Percentiles rank a stretch among this genome's conserved stretches.
Conservation (phyloP, 2,329 filamentous ascomycete species). For the Periconia sp. region DNA sequence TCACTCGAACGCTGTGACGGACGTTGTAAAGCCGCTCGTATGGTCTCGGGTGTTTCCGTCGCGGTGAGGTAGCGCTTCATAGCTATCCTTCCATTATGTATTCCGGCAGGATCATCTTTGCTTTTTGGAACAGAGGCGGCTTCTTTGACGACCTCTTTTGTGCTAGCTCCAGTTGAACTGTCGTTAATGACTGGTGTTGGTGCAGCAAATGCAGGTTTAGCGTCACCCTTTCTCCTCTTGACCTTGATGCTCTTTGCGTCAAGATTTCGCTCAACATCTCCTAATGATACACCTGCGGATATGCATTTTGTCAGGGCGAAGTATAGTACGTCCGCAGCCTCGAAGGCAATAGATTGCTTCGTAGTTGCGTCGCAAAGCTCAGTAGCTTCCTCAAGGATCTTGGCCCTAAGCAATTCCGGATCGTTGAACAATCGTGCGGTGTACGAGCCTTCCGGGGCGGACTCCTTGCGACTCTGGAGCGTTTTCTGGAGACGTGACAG, state of each 20-base stretch:
- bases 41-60: conserved; percentile 66
- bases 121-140: conserved; percentile 61
- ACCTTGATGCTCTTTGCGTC: conserved; percentile 96
- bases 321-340: conserved; percentile 94
- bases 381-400: conserved; percentile 98
- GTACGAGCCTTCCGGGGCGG: conserved; percentile 88
- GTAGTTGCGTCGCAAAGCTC: conserved; percentile 88
- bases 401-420: conserved; percentile 84
- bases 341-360: conserved; percentile 85
- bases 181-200: conserved; percentile 61
- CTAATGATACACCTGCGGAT: conserved; percentile 79
- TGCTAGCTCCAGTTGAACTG: conserved; percentile 25
- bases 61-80: conserved; percentile 82
- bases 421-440: conserved; percentile 93
- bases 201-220: conserved; percentile 89
- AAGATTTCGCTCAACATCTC: conserved; percentile 89
- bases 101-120: conserved; percentile 57
- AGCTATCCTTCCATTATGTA: conserved; percentile 67
- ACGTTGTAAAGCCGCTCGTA: conserved; percentile 78
- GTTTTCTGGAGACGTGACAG: conserved; percentile 88
- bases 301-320: conserved; percentile 93
- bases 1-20: conserved; percentile 96
- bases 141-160: conserved; percentile 54
- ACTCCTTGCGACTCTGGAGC: conserved; percentile 77
- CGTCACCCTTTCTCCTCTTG: conserved; percentile 89